Evolutionary conservation across 441 rosid species (phyloP), one percentile per base, ranked within the genome.

Genomic region (Bocquillonia castaneifolia): DNA sequence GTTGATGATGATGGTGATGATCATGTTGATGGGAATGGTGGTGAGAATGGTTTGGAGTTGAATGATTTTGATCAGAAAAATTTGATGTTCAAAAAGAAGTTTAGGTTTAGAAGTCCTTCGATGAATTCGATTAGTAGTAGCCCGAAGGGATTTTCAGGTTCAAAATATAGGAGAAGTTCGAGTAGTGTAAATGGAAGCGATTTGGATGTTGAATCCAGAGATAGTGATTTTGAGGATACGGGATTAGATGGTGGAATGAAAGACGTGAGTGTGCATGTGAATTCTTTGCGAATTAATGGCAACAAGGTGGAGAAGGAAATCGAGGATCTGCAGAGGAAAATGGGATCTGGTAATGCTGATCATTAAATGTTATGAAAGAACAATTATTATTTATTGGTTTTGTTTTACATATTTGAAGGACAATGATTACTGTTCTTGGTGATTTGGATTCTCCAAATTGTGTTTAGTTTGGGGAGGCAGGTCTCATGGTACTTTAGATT

Each of bases 81-180:
- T 15, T 72, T 88, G 79, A 62, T 80, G 69, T 81, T 88, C 66
- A 84, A 84, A 77, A 88, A 85, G 68, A 90, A 86, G 71, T 69
- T 63, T 13, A 88, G 76, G 73, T 85, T 84, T 69, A 81, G 72
- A 69, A 66, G 73, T 31, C 76, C 78, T 63, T 77, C 76, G 3
- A 71, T 59, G 79, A 79, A 74, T 23, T 69, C 76, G 0, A 67
- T 75, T 0, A 52, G 65, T 1, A 50, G 79, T 66, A 71, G 62
- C 32, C 84, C 74, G 0, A 84, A 79, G 76, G 97, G 97, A 13
- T 91, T 93, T 71, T 36, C 77, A 6, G 72, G 82, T 66, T 72
- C 45, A 13, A 77, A 32, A 56, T 52, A 72, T 63, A 58, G 58
- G 56, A 70, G 61, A 60, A 69, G 34, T 70, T 54, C 68, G 20